Percentiles rank a stretch among this genome's conserved stretches.
These are phyloP conservation scores for Amauroascus verrucosus DNA, from an alignment of 2,329 filamentous ascomycete species.

Conservation along the genomic window DNA sequence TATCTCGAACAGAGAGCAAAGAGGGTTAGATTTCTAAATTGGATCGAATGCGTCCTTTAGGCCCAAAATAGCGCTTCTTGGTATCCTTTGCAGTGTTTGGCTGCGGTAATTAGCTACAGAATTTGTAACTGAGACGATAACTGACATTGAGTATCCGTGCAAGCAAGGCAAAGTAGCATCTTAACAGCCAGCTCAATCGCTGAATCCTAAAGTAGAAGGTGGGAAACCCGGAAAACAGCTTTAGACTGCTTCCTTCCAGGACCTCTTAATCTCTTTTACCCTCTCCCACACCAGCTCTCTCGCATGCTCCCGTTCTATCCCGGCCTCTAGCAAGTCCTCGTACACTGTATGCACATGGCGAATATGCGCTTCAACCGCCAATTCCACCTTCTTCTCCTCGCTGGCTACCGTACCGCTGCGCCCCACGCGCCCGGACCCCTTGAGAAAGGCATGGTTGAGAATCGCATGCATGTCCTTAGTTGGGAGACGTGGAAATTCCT, in stretches of 20 bases:
- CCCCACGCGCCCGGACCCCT: constrained; percentile 34
- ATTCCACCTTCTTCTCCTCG: constrained; percentile 27
- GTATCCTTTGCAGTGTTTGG: background rate
- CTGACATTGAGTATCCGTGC: background rate
- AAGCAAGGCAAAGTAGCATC: background rate
- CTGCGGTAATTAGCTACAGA: background rate
- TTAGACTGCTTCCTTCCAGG: constrained; percentile 23
- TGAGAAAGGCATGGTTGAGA: constrained; percentile 33
- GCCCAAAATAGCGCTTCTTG: background rate
- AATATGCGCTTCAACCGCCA: constrained; percentile 38
- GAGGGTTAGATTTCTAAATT: constrained; percentile 3
- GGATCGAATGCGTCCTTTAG: background rate
- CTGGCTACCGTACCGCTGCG: constrained; percentile 24
- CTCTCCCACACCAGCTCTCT: constrained; percentile 25
- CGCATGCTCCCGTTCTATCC: constrained; percentile 22
- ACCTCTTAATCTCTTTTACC: constrained; percentile 23
- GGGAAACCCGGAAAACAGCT: background rate
- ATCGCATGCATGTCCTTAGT: constrained; percentile 24
- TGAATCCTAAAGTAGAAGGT: background rate
- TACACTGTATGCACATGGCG: constrained; percentile 35
- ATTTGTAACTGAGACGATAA: background rate
- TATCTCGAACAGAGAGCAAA: constrained; percentile 18
- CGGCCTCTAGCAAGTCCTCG: constrained; percentile 26
- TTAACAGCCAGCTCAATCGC: background rate
- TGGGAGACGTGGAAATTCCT: constrained; percentile 34